Base-by-base conservation (phyloP, 176 grass and related monocot genomes). In the Melocanna baccifera region DNA sequence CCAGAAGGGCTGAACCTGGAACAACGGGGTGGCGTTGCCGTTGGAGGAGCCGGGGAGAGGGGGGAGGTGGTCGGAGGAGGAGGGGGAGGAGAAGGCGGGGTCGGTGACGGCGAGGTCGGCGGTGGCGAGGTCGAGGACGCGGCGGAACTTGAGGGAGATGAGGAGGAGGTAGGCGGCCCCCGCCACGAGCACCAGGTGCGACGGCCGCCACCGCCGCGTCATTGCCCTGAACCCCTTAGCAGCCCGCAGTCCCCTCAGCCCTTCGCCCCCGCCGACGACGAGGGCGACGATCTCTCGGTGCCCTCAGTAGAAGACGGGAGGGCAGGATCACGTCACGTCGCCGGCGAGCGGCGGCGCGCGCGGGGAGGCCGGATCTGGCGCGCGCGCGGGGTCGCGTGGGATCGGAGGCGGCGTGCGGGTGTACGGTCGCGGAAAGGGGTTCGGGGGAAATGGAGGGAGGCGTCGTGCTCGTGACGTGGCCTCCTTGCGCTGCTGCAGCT, bases 61-160 rank as follows among this genome's bases (percentile, higher is more conserved):
- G 4, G 85, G 71, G 13, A 83, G 23, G 71, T 88, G 91, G 77
- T 85, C 75, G 57, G 87, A 11, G 57, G 81, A 87, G 57, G 81
- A 91, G 20, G 87, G 87, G 16, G 85, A 65, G 74, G 76, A 81
- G 69, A 82, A 83, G 53, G 87, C 73, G 63, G 86, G 68, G 43
- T 76, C 83, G 62, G 89, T 75, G 68, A 23, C 82, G 9, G 90
- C 87, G 71, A 88, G 88, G 73, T 94, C 83, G 14, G 86, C 72
- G 41, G 86, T 48, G 56, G 90, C 94, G 42, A 94, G 83, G 87
- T 98, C 92, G 4, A 95, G 91, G 39, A 98, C 94, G 80, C 88
- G 91, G 87, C 88, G 89, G 84, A 98, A 98, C 88, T 98, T 91
- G 79, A 98, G 92, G 67, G 89, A 95, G 55, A 95, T 70, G 40